Base-by-base conservation (phyloP, 495 filamentous ascomycete genomes). In the Lasiosphaeris hirsuta region DNA sequence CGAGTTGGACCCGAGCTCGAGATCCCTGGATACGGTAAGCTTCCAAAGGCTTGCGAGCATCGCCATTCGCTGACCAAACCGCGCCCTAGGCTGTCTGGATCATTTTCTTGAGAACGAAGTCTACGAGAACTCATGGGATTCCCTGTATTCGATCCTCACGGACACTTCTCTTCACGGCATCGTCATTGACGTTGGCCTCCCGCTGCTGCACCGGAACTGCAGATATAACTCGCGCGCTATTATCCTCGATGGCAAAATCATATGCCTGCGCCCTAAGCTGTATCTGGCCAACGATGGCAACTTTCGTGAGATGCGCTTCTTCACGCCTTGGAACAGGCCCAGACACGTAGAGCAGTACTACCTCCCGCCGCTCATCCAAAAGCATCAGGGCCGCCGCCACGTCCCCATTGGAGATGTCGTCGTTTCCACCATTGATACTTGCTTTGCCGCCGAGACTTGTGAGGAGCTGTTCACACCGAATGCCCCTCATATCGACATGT, bases 271-370 rank as follows among this genome's bases (percentile, higher is more conserved):
- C 14, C 92, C 91, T 0, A 96, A 96, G 71, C 78, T 93, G 68
- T 90, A 77, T 65, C 83, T 96, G 13, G 91, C 92, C 46, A 87
- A 89, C 53, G 88, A 91, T 75, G 88, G 87, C 13, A 86, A 87
- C 56, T 90, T 85, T 60, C 67, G 84, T 2, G 88, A 92, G 65
- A 85, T 82, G 78, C 70, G 88, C 8, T 85, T 87, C 69, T 95
- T 73, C 55, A 74, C 65, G 9, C 69, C 74, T 0, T 78, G 73
- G 78, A 70, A 69, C 62, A 66, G 75, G 23, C 65, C 73, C 19
- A 60, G 69, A 49, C 48, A 80, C 35, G 76, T 84, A 3, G 92
- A 96, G 59, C 76, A 90, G 34, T 91, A 86, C 67, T 82, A 89
- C 51, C 75, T 96, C 0, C 86, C 86, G n/a, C 77, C 77, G 14